A percentile compares a stretch with the other conserved stretches of the same genome.
These are phyloP conservation scores for Colletotrichum chlorophyti DNA, from an alignment of 2,329 filamentous ascomycete genomes.

Conservation along the genomic window DNA sequence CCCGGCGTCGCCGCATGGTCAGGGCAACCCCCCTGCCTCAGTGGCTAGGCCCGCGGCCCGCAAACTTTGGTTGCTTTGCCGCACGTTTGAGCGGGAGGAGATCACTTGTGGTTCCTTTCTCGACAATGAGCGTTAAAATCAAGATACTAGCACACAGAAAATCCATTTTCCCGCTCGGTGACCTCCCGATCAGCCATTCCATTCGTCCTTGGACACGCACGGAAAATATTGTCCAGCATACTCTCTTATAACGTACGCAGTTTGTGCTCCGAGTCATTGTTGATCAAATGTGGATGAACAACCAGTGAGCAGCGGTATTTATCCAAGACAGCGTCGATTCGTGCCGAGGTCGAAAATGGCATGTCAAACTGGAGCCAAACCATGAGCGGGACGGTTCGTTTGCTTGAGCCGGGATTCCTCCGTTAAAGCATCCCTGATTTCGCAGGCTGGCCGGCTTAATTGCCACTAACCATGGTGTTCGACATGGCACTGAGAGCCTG, in stretches of 20 bases:
- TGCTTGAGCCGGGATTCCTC: not conserved
- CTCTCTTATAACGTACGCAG: too few species aligned
- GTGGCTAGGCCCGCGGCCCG: conserved; percentile 11
- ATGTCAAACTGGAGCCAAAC: conserved; percentile 1
- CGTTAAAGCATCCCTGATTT: not conserved
- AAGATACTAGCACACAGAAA: not conserved
- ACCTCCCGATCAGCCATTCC: too few species aligned
- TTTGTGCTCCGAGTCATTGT: too few species aligned
- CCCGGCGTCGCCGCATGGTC: conserved; percentile 13
- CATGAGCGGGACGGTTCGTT: conserved; percentile 1
- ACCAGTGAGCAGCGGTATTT: too few species aligned
- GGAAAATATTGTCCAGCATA: too few species aligned
- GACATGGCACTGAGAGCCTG: not conserved
- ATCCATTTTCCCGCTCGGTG: too few species aligned
- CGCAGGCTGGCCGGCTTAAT: not conserved
- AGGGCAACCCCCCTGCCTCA: conserved; percentile 13
- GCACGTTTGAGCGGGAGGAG: conserved; percentile 13
- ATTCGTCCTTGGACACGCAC: too few species aligned
- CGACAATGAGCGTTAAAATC: not conserved
- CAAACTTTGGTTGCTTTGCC: conserved; percentile 12
- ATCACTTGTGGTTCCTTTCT: conserved; percentile 3
- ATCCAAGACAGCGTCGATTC: too few species aligned
- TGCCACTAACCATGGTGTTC: conserved; percentile 11
- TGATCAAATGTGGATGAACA: too few species aligned
- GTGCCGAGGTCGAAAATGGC: not conserved